A percentile compares a stretch with the other conserved stretches of the same genome.
Evolutionary conservation across 108 stramenopile genomes (phyloP).

Genomic region (Fragilaria radians): DNA sequence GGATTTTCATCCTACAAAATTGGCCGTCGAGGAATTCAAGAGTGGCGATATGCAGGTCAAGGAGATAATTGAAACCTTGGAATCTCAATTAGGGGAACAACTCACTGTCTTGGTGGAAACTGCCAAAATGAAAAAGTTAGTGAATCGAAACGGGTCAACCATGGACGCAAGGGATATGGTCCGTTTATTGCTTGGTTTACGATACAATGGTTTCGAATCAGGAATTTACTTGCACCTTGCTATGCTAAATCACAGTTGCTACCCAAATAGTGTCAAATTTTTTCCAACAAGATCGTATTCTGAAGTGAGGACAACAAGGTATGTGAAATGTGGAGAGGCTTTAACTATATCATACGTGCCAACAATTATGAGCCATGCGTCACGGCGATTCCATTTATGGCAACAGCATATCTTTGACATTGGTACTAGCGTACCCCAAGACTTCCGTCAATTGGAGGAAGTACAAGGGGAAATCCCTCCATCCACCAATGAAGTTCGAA

Average conservation of each 20-base stretch:
- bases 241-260: slow-evolving; percentile 72
- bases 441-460: slow-evolving; percentile 31
- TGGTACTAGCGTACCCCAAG: slow-evolving; percentile 27
- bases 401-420: slow-evolving; percentile 85
- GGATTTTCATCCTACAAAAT: slow-evolving; percentile 66
- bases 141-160: slow-evolving; percentile 32
- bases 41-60: slow-evolving; percentile 4
- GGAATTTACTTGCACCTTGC: slow-evolving; percentile 70
- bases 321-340: slow-evolving; percentile 50
- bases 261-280: slow-evolving; percentile 80
- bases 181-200: slow-evolving; percentile 52
- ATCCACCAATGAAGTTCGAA: slow-evolving; percentile 24
- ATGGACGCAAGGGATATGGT: slow-evolving; percentile 37
- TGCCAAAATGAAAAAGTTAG: slow-evolving; percentile 22
- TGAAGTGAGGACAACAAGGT: slow-evolving; percentile 69
- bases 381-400: slow-evolving; percentile 53
- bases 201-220: slow-evolving; percentile 79
- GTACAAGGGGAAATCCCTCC: slow-evolving; percentile 42
- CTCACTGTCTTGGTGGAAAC: slow-evolving; percentile 23
- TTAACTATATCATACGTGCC: slow-evolving; percentile 75
- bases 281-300: slow-evolving; percentile 46
- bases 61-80: slow-evolving; percentile 12
- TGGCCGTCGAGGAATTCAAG: slow-evolving; percentile 33
- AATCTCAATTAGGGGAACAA: slow-evolving; percentile 15
- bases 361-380: slow-evolving; percentile 56